Percentiles rank a stretch among this genome's conserved stretches.
Conservation (phyloP, 2,329 filamentous ascomycete genomes). For the Metarhizium robertsii region DNA sequence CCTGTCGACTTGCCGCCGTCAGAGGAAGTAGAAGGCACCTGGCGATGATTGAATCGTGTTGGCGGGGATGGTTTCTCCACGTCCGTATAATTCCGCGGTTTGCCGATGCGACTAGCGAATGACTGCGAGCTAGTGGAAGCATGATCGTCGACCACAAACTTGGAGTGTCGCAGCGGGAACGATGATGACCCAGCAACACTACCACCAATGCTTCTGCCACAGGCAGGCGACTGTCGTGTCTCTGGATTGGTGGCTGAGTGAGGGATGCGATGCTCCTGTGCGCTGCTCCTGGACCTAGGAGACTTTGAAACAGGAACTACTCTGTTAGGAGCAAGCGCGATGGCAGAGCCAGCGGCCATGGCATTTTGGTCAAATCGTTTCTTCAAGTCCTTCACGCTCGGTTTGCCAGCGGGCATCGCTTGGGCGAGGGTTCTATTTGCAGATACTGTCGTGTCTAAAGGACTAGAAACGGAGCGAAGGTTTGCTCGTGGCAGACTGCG, state of each 20-base stretch:
- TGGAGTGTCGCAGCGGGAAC: constrained; percentile 33
- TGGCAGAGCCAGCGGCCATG: constrained; percentile 8
- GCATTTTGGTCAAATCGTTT: constrained; percentile 64
- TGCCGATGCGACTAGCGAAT: constrained; percentile 49
- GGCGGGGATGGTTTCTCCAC: constrained; percentile 23
- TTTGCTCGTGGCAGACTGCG: constrained; percentile 32
- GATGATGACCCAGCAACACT: constrained; percentile 12
- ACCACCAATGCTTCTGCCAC: background rate
- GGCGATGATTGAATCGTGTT: constrained; percentile 20
- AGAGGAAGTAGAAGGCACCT: constrained; percentile 23
- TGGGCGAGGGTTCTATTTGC: constrained; percentile 19
- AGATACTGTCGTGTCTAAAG: constrained; percentile 35
- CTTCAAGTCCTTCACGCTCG: constrained; percentile 74
- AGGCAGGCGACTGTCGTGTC: background rate
- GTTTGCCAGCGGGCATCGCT: constrained; percentile 31
- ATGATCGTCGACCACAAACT: constrained; percentile 40
- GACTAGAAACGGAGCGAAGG: constrained; percentile 47
- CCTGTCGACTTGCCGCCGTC: constrained; percentile 30
- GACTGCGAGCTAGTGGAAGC: constrained; percentile 46
- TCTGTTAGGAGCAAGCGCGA: constrained; percentile 1
- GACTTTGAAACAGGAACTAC: background rate
- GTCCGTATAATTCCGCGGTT: constrained; percentile 31
- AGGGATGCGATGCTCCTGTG: background rate
- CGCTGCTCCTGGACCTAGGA: background rate
- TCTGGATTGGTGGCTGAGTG: background rate